Percentiles rank a stretch among this genome's conserved stretches.
phyloP scores from a whole-genome alignment of 2,329 filamentous ascomycete species.

The Dothideomycetidae sp. region DNA sequence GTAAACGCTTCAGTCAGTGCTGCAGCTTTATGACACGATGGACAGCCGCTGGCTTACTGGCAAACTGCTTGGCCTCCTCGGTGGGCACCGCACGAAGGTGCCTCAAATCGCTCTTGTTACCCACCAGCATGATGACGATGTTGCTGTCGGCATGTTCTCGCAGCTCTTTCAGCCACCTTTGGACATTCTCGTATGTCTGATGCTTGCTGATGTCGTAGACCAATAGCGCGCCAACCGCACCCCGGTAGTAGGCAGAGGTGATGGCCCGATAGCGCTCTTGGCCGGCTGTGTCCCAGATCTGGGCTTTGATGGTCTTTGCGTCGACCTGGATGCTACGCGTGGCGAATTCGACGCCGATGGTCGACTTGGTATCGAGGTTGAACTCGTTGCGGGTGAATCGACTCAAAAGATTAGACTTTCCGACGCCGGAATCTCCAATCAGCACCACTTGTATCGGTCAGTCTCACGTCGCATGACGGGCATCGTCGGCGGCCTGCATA shows the following conservation, averaged over 20 bases:
- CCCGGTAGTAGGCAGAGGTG: slow-evolving; percentile 97
- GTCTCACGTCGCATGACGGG: slow-evolving; percentile 9
- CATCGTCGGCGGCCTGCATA: slow-evolving; percentile 33
- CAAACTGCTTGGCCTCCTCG: slow-evolving; percentile 95
- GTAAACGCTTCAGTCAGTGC: slow-evolving; percentile 8
- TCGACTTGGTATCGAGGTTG: slow-evolving; percentile 99
- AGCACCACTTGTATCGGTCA: slow-evolving; percentile 57
- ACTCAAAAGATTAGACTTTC: slow-evolving; percentile 99
- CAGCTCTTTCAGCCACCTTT: slow-evolving; percentile 96
- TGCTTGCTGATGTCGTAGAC: slow-evolving; percentile 99
- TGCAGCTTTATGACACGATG: neutral
- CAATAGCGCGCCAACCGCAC: slow-evolving; percentile 88
- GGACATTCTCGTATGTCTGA: slow-evolving; percentile 98
- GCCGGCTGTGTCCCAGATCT: slow-evolving; percentile 99
- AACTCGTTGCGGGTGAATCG: slow-evolving; percentile 99
- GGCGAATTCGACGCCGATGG: slow-evolving; percentile 98
- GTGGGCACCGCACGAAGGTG: slow-evolving; percentile 93
- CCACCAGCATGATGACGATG: slow-evolving; percentile 98
- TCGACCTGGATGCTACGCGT: slow-evolving; percentile 98
- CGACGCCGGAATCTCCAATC: slow-evolving; percentile 97
- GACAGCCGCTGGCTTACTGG: slow-evolving; percentile 46
- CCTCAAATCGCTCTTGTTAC: slow-evolving; percentile 99
- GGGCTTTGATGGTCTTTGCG: slow-evolving; percentile 98
- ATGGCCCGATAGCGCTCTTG: slow-evolving; percentile 99
- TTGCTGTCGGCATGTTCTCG: slow-evolving; percentile 96